A percentile compares a stretch with the other conserved stretches of the same genome.
phyloP scores from a whole-genome alignment of 2,329 filamentous ascomycete species.

The Berkeleyomyces basicola region DNA sequence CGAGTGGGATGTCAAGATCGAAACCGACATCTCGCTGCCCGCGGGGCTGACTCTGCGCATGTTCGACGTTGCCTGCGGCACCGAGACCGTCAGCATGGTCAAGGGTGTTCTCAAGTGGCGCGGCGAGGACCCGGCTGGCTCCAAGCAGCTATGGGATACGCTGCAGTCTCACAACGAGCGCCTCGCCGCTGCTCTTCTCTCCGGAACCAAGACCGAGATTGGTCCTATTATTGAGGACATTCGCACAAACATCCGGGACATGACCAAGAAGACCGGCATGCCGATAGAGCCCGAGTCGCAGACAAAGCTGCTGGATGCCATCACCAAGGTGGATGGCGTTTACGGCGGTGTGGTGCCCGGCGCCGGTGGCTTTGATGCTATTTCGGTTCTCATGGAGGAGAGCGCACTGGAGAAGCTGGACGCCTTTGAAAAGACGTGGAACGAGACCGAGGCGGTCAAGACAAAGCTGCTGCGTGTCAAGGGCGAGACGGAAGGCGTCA shows the following conservation, averaged over 20 bases:
- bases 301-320: slow-evolving; percentile 65
- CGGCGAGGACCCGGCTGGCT: slow-evolving; percentile 42
- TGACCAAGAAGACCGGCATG: slow-evolving; percentile 58
- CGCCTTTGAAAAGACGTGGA: slow-evolving; percentile 50
- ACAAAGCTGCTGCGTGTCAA: slow-evolving; percentile 54
- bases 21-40: slow-evolving; percentile 43
- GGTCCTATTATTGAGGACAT: slow-evolving; percentile 31
- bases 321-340: slow-evolving; percentile 58
- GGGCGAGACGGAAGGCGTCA: slow-evolving; percentile 55
- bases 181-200: slow-evolving; percentile 47
- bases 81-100: slow-evolving; percentile 88
- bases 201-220: slow-evolving; percentile 28
- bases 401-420: slow-evolving; percentile 46
- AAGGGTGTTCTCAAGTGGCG: slow-evolving; percentile 80
- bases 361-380: slow-evolving; percentile 83
- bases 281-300: slow-evolving; percentile 82
- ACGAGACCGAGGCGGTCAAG: slow-evolving; percentile 31
- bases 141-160: slow-evolving; percentile 49
- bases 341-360: slow-evolving; percentile 86
- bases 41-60: slow-evolving; percentile 63
- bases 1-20: slow-evolving; percentile 66
- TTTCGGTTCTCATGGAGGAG: slow-evolving; percentile 65
- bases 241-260: slow-evolving; percentile 51
- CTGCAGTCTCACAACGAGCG: slow-evolving; percentile 60
- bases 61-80: slow-evolving; percentile 92